These are phyloP conservation scores for Paraglomus brasilianum DNA, from an alignment of 192 early-diverging fungal species.

Conservation along the genomic window DNA sequence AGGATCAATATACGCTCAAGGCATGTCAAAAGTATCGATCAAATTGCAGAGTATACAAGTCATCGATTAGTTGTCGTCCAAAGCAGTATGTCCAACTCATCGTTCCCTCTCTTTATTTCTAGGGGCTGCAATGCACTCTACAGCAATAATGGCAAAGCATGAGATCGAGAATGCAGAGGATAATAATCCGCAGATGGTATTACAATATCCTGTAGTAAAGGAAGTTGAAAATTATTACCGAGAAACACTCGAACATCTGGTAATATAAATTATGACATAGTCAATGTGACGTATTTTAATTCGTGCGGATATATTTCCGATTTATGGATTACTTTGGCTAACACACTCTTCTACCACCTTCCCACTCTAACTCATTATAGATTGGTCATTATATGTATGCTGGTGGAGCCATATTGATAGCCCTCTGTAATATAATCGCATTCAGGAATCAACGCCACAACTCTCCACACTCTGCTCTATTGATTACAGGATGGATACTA, in stretches of 20 bases:
- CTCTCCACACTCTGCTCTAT: not conserved
- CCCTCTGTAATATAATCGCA: constrained; percentile 15
- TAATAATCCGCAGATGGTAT: constrained; percentile 36
- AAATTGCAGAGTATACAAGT: too few relatives aligned
- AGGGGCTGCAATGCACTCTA: constrained; percentile 24
- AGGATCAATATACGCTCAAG: constrained; percentile 24
- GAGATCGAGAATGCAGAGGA: constrained; percentile 37
- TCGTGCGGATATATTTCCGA: too few relatives aligned
- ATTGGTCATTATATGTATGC: constrained; percentile 12
- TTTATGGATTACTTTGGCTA: too few relatives aligned
- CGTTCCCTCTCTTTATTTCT: not conserved
- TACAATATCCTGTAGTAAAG: constrained; percentile 35
- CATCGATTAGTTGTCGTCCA: too few relatives aligned
- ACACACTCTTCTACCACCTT: too few relatives aligned
- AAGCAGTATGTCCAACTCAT: too few relatives aligned
- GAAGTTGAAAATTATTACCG: not conserved
- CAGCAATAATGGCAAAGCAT: constrained; percentile 33
- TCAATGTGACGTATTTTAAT: too few relatives aligned
- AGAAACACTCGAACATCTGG: not conserved
- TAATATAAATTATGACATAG: too few relatives aligned
- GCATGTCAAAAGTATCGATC: not conserved
- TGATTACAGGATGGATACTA: constrained; percentile 24
- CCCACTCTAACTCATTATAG: too few relatives aligned
- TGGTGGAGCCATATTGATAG: not conserved
- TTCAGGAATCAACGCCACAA: constrained; percentile 30